Evolutionary conservation across 306 rosid genomes (phyloP), one percentile per base, ranked within the genome.

Genomic region (Betula pendula): DNA sequence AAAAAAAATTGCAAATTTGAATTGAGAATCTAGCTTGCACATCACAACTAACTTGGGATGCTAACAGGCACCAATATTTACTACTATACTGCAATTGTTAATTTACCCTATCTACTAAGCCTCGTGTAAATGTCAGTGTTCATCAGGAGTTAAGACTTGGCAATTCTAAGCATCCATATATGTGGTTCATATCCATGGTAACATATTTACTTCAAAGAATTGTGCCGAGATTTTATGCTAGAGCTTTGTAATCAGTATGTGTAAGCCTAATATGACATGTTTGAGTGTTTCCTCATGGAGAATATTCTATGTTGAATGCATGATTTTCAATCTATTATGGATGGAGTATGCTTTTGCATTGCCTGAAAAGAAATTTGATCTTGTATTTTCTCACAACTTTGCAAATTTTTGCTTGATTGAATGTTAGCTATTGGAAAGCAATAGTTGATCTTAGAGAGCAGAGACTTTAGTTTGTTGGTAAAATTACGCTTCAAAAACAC

Each of bases 371-470:
- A n/a, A n/a, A n/a, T n/a, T n/a, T n/a, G n/a, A n/a, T n/a, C n/a
- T n/a, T n/a, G n/a, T n/a, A n/a, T n/a, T n/a, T n/a, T n/a, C n/a
- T n/a, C n/a, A n/a, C n/a, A n/a, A n/a, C n/a, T n/a, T n/a, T n/a
- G n/a, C n/a, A n/a, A n/a, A n/a, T n/a, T n/a, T n/a, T n/a, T n/a
- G n/a, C n/a, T n/a, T n/a, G 25, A 62, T 62, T 33, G 14, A n/a
- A 62, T 62, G 20, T 66, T 31, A 20, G 31, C 74, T 67, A 8
- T 38, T 50, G 35, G 84, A 76, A 76, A 76, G 66, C 80, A 72
- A 77, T 38, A 47, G 75, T 63, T 76, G 56, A 81, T 44, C 78
- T 81, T 59, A 35, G 70, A 15, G 71, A 71, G 43, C 77, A 53
- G 70, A 71, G 55, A 66, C 60, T 66, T 42, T 71, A 5, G 43